A percentile compares a stretch with the other conserved stretches of the same genome.
Evolutionary conservation across 495 filamentous ascomycete genomes (phyloP).

Genomic region (Copromyces sp.): DNA sequence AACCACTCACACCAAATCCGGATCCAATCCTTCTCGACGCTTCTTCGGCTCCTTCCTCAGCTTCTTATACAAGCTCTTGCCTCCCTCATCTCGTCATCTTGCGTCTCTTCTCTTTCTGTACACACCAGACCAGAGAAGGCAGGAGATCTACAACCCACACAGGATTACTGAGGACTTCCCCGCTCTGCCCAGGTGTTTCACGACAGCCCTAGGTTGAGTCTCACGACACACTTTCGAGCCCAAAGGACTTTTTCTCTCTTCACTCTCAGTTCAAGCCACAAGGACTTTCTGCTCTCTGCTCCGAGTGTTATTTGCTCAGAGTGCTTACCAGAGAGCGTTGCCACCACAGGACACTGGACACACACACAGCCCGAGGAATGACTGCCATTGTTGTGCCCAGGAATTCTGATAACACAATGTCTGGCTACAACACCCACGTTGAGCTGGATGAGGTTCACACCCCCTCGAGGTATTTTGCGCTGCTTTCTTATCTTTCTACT

Average conservation of each 20-base stretch:
- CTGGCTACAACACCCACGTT: slow-evolving; percentile 33
- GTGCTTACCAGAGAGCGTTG: not conserved
- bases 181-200: not conserved
- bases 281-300: slow-evolving; percentile 7
- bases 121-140: not conserved
- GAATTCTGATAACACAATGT: slow-evolving; percentile 31
- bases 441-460: slow-evolving; percentile 44
- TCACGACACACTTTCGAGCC: not conserved
- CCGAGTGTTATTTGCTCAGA: slow-evolving; percentile 12
- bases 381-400: slow-evolving; percentile 35
- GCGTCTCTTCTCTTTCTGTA: not conserved
- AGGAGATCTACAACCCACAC: not conserved
- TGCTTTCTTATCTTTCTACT: slow-evolving; percentile 21
- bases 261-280: not conserved
- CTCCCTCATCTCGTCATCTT: not conserved
- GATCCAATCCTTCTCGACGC: not conserved
- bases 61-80: not conserved
- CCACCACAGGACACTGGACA: not conserved
- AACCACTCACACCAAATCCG: not conserved
- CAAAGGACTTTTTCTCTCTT: not conserved
- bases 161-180: not conserved
- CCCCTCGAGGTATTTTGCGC: slow-evolving; percentile 41
- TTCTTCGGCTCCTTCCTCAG: not conserved
- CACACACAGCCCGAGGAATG: slow-evolving; percentile 18
- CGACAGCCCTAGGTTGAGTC: slow-evolving; percentile 3